phyloP scores from a whole-genome alignment of 345 rosid species.

The Populus nigra region DNA sequence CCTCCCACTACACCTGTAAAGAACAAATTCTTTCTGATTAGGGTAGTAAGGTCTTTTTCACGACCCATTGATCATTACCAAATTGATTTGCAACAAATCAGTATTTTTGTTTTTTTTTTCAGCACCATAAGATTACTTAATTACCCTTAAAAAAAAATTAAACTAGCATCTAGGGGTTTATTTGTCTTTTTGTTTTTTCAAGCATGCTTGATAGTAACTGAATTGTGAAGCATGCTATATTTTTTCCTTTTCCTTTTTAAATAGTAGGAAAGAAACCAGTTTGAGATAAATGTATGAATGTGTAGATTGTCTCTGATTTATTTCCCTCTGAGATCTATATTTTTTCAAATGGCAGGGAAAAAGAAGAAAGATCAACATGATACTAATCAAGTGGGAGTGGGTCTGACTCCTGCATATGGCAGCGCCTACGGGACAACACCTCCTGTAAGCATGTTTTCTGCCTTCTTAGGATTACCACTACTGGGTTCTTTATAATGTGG shows the following conservation, averaged over 20 bases:
- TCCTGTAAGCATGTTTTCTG: constrained; percentile 54
- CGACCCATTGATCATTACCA: too few relatives aligned
- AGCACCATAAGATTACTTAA: too few relatives aligned
- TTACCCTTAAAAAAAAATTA: too few relatives aligned
- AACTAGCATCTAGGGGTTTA: too few relatives aligned
- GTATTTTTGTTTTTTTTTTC: too few relatives aligned
- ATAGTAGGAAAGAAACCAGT: too few relatives aligned
- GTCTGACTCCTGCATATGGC: constrained; percentile 61
- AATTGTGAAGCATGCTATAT: neutral
- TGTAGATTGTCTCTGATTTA: neutral
- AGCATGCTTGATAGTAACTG: neutral
- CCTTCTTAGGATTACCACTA: neutral
- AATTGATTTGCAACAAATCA: too few relatives aligned
- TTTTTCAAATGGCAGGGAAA: constrained; percentile 49
- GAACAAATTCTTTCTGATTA: too few relatives aligned
- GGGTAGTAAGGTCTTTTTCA: too few relatives aligned
- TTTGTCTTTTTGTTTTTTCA: too few relatives aligned
- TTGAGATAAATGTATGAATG: neutral
- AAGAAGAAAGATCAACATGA: constrained; percentile 87
- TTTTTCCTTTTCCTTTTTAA: neutral
- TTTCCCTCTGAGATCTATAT: neutral
- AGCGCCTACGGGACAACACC: constrained; percentile 78
- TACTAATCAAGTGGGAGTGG: constrained; percentile 54
- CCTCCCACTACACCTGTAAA: too few relatives aligned
- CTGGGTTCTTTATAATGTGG: constrained; percentile 1